Percentiles rank a stretch among this genome's conserved stretches.
These are phyloP conservation scores for Rosa chinensis DNA, from an alignment of 306 rosid species.

Conservation along the genomic window DNA sequence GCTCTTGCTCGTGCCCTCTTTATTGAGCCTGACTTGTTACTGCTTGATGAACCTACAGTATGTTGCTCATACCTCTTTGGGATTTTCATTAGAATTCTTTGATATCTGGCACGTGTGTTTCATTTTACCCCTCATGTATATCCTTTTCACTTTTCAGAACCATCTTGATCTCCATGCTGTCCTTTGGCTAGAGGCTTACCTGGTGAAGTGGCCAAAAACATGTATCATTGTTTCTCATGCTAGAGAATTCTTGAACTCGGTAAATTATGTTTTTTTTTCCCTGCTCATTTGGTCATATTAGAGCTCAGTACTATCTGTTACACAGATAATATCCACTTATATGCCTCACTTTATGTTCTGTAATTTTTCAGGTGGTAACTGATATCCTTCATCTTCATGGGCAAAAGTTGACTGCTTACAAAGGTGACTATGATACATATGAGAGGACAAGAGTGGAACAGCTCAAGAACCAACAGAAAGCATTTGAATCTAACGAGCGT, in stretches of 20 bases:
- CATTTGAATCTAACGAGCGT: slow-evolving; percentile 88
- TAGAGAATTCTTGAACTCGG: slow-evolving; percentile 97
- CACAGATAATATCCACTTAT: neutral
- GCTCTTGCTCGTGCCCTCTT: slow-evolving; percentile 98
- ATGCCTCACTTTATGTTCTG: slow-evolving; percentile 20
- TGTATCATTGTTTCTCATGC: slow-evolving; percentile 98
- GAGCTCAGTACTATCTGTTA: neutral
- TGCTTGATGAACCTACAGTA: slow-evolving; percentile 98
- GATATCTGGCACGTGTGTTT: slow-evolving; percentile 5
- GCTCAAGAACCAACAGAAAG: slow-evolving; percentile 87
- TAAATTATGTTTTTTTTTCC: slow-evolving; percentile 31
- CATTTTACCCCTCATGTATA: neutral
- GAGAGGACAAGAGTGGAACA: slow-evolving; percentile 90
- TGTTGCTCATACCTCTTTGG: slow-evolving; percentile 21
- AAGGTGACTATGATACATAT: slow-evolving; percentile 88
- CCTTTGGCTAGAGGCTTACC: slow-evolving; percentile 89
- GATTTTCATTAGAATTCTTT: slow-evolving; percentile 12
- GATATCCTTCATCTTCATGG: slow-evolving; percentile 89
- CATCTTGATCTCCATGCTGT: slow-evolving; percentile 99
- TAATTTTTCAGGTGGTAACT: slow-evolving; percentile 73
- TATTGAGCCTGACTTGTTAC: slow-evolving; percentile 87
- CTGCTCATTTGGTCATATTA: neutral
- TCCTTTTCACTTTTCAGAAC: slow-evolving; percentile 55
- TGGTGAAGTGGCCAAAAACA: slow-evolving; percentile 96
- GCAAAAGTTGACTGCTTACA: slow-evolving; percentile 69